Percentiles rank a stretch among this genome's conserved stretches.
These are phyloP conservation scores for Artemisia annua DNA, from an alignment of 129 eudicot genomes.

Conservation along the genomic window DNA sequence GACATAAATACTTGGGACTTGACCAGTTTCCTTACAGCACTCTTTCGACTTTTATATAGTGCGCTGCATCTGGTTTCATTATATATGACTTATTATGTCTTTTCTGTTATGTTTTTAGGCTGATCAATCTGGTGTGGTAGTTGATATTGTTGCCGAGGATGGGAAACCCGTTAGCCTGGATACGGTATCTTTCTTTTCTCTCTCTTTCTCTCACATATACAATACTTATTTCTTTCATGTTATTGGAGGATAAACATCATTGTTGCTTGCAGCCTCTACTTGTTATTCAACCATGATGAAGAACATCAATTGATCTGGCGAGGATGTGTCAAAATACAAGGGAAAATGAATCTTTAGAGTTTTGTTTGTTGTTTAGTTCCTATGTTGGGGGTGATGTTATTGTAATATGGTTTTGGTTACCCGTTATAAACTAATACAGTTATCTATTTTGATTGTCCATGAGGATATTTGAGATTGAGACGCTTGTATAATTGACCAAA, in stretches of 20 bases:
- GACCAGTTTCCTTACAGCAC: constrained; percentile 10
- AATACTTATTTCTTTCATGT: background rate
- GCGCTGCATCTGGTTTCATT: constrained; percentile 30
- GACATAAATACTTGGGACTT: constrained; percentile 2
- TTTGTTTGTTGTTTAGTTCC: constrained; percentile 29
- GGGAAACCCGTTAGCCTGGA: constrained; percentile 83
- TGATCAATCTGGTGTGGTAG: constrained; percentile 71
- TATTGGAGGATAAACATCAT: background rate
- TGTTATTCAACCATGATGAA: constrained; percentile 66
- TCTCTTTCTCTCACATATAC: background rate
- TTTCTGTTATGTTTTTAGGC: constrained; percentile 15
- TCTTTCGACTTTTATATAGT: constrained; percentile 3
- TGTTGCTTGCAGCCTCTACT: constrained; percentile 67
- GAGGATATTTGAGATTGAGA: constrained; percentile 9
- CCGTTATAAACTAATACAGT: constrained; percentile 7
- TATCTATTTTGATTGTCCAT: constrained; percentile 5
- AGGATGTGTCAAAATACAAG: constrained; percentile 16
- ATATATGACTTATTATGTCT: background rate
- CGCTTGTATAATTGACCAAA: constrained; percentile 18
- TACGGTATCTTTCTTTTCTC: constrained; percentile 12
- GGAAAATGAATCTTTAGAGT: constrained; percentile 33
- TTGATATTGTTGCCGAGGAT: constrained; percentile 72
- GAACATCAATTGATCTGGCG: constrained; percentile 3
- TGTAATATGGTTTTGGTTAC: constrained; percentile 25
- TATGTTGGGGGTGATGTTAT: constrained; percentile 13